Evolutionary conservation across 2,329 filamentous ascomycete species (phyloP).

Genomic region (Ophiostoma novo-ulmi): DNA sequence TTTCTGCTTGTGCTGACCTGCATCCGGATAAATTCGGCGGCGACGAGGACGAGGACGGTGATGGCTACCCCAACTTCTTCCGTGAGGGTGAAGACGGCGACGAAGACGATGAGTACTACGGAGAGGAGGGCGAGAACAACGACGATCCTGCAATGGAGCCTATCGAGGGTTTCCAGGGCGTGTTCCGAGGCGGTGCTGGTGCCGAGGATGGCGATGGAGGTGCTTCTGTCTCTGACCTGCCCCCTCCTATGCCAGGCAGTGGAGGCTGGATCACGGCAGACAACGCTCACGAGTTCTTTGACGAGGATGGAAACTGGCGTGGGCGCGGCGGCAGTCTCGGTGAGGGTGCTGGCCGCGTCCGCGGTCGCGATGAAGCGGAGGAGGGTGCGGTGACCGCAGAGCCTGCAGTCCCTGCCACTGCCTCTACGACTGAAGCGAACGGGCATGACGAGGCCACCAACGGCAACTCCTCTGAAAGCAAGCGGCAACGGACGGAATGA

Average conservation of each 20-base stretch:
- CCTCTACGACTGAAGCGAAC: not conserved
- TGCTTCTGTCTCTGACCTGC: slow-evolving; percentile 45
- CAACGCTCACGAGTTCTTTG: slow-evolving; percentile 80
- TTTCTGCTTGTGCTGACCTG: slow-evolving; percentile 69
- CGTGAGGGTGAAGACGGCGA: slow-evolving; percentile 50
- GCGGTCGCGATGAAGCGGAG: slow-evolving; percentile 49
- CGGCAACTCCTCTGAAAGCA: slow-evolving; percentile 41
- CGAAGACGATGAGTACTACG: slow-evolving; percentile 51
- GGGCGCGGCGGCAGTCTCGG: slow-evolving; percentile 50
- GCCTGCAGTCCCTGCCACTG: not conserved
- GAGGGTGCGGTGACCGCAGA: slow-evolving; percentile 24
- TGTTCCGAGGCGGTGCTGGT: slow-evolving; percentile 38
- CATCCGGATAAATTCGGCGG: slow-evolving; percentile 65
- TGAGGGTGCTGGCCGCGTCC: slow-evolving; percentile 58
- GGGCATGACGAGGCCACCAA: slow-evolving; percentile 31
- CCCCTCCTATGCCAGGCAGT: slow-evolving; percentile 67
- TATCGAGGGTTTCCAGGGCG: slow-evolving; percentile 55
- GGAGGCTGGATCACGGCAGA: slow-evolving; percentile 87
- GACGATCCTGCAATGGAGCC: slow-evolving; percentile 42
- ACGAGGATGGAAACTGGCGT: slow-evolving; percentile 75
- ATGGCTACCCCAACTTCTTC: slow-evolving; percentile 53
- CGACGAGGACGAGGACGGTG: slow-evolving; percentile 48
- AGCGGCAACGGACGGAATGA: slow-evolving; percentile 45
- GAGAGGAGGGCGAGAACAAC: slow-evolving; percentile 48
- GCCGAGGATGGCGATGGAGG: slow-evolving; percentile 40